Evolutionary conservation across 371 early-diverging fungal genomes (phyloP), one percentile per base, ranked within the genome.

Genomic region (Lichtheimia ramosa): DNA sequence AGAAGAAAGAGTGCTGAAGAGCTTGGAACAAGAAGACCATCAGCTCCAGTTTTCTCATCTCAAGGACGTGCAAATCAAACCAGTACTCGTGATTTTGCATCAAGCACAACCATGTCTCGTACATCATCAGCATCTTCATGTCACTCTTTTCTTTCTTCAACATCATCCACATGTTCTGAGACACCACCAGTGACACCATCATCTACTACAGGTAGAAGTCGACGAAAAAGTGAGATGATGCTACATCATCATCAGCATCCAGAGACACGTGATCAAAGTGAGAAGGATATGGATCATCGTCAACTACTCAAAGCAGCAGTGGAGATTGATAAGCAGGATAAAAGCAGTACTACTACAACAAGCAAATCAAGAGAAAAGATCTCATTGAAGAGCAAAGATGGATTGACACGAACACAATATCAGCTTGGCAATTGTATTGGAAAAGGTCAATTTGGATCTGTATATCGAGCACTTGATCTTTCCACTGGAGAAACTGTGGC

Each of bases 371-470:
- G 60, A 15, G 65, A 69, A 49, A 73, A 65, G 49, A 21, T 73
- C 10, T 34, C 62, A 12, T 50, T 69, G n/a, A 62, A 63, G 28
- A 69, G 49, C 40, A 63, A 66, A 16, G 70, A 73, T 43, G 70
- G 69, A 10, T 46, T 54, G 2, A 59, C 61, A 13, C 56, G 58
- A 21, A 61, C 62, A 6, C 68, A 67, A 59, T 73, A 73, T 49
- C 91, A 93, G 74, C 79, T 93, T 10, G 95, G 96, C 1, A 90
- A 90, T 61, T 93, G 93, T 62, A 92, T 96, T 39, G 96, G 96
- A 3, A 88, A 91, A 62, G 96, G 96, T 2, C 95, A 94, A 49
- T 95, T 94, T 66, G 96, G 94, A 8, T 76, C 89, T 5, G 96
- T 96, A 0, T 91, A 91, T 66, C 79, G 90, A 16, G 95, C 91